Evolutionary conservation across 176 grass and related monocot genomes (phyloP).

Genomic region (Avena eriantha): DNA sequence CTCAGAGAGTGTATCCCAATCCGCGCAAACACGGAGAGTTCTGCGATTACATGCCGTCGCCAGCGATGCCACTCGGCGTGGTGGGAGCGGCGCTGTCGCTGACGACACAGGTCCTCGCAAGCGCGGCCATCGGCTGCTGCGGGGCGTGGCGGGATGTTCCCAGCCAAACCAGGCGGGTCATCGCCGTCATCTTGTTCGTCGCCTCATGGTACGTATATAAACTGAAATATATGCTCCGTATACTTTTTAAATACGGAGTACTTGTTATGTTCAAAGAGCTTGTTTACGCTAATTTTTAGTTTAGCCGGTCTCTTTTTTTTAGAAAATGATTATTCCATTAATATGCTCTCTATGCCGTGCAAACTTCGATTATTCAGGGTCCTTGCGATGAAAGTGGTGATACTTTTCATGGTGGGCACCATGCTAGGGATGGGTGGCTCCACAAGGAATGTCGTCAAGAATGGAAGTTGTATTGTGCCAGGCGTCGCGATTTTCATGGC

Average conservation of each 20-base stretch:
- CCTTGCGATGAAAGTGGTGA: neutral
- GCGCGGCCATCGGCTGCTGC: neutral
- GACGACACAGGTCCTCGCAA: neutral
- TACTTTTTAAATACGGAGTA: neutral
- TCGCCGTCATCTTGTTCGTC: neutral
- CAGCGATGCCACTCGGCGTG: neutral
- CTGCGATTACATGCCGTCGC: neutral
- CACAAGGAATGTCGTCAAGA: neutral
- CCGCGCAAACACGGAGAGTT: neutral
- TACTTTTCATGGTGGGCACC: neutral
- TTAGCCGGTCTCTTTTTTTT: neutral
- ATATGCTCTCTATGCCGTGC: neutral
- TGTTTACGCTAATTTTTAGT: neutral
- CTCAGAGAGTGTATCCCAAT: neutral
- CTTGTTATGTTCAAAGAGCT: neutral
- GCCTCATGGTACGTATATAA: neutral
- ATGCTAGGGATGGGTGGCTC: neutral
- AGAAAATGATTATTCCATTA: neutral
- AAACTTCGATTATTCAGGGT: constrained; percentile 2
- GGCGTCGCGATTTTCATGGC: neutral
- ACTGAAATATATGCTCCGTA: neutral
- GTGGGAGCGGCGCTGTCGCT: neutral
- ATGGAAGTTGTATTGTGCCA: neutral
- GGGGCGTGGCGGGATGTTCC: neutral
- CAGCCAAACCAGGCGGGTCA: neutral